Evolutionary conservation across 1,139 yeast genomes (phyloP), one percentile per base, ranked within the genome.

Genomic region (Debaryomyces udenii): DNA sequence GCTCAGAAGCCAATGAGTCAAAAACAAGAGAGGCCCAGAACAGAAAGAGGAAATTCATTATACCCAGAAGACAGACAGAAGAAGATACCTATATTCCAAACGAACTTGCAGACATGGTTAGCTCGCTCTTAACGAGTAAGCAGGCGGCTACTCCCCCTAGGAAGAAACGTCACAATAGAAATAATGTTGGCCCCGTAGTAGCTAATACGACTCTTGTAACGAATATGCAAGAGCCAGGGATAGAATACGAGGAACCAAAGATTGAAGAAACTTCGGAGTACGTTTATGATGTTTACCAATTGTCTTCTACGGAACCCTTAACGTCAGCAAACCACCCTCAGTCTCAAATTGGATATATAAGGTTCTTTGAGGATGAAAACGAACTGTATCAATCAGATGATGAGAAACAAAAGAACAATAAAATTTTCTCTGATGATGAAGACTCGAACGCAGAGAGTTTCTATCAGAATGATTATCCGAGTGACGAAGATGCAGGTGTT

Each of bases 381-480:
- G 63, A 71, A 18, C 55, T 80, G 10, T 76, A 76, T 30, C 68
- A 71, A 38, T 66, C 70, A 11, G 77, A 68, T 24, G 84, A 78
- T 24, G 81, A 76, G 24, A 78, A 66, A 3, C 73, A 68, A 31
- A 66, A 73, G 0, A 72, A 72, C 18, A 51, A 52, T 6, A 49
- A 48, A 9, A 45, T 52, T 3, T 55, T 59, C 30, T 66, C 75
- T 0, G 77, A 71, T 43, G 68, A 70, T 40, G 76, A 70, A 40
- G 76, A 70, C 46, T 68, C 74, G 3, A 70, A 70, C 47, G 96
- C 96, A 10, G 98, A 93, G 62, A 90, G 87, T 46, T 91, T 83
- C 55, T 93, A 93, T 59, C 81, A 83, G 54, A 93, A 93, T 62
- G 98, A 93, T 56, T 93, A 93, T 56, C 99, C 99, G 0, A 96